These are phyloP conservation scores for Aureobasidium musti DNA, from an alignment of 2,329 filamentous ascomycete genomes.

Conservation along the genomic window DNA sequence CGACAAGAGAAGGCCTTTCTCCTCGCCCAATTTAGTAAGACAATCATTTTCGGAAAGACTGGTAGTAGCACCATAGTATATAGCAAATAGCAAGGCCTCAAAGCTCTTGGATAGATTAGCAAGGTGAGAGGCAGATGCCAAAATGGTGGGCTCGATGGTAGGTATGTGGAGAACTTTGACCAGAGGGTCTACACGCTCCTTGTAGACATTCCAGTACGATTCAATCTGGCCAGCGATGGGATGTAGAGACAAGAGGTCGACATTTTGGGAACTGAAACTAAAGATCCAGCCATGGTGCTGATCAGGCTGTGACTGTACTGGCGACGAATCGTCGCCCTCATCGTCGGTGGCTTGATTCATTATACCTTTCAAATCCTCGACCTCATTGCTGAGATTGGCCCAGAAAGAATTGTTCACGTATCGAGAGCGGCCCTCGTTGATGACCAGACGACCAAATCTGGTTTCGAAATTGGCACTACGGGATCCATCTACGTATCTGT, in stretches of 20 bases:
- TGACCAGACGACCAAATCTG: constrained; percentile 67
- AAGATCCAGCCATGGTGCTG: constrained; percentile 72
- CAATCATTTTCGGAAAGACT: constrained; percentile 55
- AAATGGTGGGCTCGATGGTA: constrained; percentile 62
- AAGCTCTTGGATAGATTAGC: constrained; percentile 59
- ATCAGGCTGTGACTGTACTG: constrained; percentile 43
- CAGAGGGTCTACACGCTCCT: constrained; percentile 72
- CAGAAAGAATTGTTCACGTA: constrained; percentile 79
- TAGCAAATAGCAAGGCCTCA: constrained; percentile 62
- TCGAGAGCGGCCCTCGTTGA: constrained; percentile 68
- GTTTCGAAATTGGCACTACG: constrained; percentile 39
- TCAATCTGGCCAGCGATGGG: constrained; percentile 66
- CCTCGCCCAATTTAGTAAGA: constrained; percentile 52
- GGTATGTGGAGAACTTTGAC: constrained; percentile 72
- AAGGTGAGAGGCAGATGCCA: constrained; percentile 61
- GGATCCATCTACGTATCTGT: constrained; percentile 4
- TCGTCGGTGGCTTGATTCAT: constrained; percentile 63
- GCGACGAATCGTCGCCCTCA: constrained; percentile 58
- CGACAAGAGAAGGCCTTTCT: constrained; percentile 52
- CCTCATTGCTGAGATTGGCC: constrained; percentile 73
- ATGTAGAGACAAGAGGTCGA: constrained; percentile 65
- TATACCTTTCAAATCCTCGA: constrained; percentile 64
- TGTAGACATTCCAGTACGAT: constrained; percentile 69
- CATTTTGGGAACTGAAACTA: constrained; percentile 69
- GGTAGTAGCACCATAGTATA: constrained; percentile 62